Base-by-base conservation (phyloP, 2,329 filamentous ascomycete genomes). In the Fusarium sp. region DNA sequence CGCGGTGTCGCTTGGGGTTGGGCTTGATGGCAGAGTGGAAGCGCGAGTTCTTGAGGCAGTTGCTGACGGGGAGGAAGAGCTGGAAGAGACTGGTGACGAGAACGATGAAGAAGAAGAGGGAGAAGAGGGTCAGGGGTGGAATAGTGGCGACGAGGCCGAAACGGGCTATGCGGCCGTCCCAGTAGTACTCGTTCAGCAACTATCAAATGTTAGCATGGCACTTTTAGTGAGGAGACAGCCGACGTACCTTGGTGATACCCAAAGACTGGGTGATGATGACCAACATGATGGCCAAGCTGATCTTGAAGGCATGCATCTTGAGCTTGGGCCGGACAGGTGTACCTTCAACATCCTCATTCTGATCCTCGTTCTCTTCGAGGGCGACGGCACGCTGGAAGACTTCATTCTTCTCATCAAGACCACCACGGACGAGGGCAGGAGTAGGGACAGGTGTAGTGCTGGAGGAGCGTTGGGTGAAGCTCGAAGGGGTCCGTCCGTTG, bases 1-100 rank as follows among this genome's bases (percentile, higher is more conserved):
- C 66, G 0, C 66, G 61, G 52, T 79, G 63, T 0, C 77, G 71
- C 56, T 77, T 78, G 0, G 66, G 77, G 42, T 79, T 79, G 8
- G 77, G 77, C n/a, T 78, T 79, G 58, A 77, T 25, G 1, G 78
- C 77, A 25, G 76, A 79, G 27, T 79, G 77, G 18, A 63, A 79
- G 8, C 77, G 78, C 0, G 77, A 79, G 36, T 79, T 79, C 13
- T 40, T 77, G 20, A 77, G 33, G 4, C 77, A 79, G 22, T 76
- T 69, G 20, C 75, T 74, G 22, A 71, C 77, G 0, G 77, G 77
- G 0, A 79, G 68, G 6, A 79, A 65, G 0, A 79, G 20, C 29
- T 79, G 77, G 2, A 79, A 79, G 1, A 66, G 54, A 50, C 77
- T 75, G 4, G 67, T 79, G 4, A 79, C 71, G 16, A 79, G 67